A percentile compares a stretch with the other conserved stretches of the same genome.
Evolutionary conservation across 1,284 basidiomycete species (phyloP).

Genomic region (Marasmius sp.): DNA sequence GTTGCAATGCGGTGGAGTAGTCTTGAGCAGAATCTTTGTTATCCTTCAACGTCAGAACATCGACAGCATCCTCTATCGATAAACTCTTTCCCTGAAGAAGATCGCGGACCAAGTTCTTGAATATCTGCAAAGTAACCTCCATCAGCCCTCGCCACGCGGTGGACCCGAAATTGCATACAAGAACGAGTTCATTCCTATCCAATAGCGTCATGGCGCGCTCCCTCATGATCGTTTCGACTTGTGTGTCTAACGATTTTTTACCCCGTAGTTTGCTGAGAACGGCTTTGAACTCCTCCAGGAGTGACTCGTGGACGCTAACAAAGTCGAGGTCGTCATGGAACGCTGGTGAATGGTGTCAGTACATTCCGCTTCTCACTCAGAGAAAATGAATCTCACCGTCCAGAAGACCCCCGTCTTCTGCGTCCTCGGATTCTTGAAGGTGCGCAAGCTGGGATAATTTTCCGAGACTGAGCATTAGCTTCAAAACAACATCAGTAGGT

Average conservation of each 20-base stretch:
- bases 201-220: constrained; percentile 50
- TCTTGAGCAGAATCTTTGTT: constrained; percentile 55
- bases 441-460: constrained; percentile 86
- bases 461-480: constrained; percentile 78
- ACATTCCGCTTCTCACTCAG: too few relatives aligned
- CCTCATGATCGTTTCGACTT: constrained; percentile 61
- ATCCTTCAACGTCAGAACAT: constrained; percentile 73
- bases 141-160: neutral
- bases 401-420: constrained; percentile 47
- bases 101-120: constrained; percentile 64
- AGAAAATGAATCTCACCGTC: constrained; percentile 42
- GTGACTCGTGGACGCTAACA: constrained; percentile 67
- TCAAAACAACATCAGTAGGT: constrained; percentile 6
- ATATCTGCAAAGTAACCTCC: constrained; percentile 40
- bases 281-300: constrained; percentile 58
- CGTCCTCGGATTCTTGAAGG: constrained; percentile 55
- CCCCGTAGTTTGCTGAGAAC: constrained; percentile 47
- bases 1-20: constrained; percentile 63
- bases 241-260: constrained; percentile 64
- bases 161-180: constrained; percentile 34
- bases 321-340: constrained; percentile 78
- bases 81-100: constrained; percentile 69
- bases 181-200: constrained; percentile 44
- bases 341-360: constrained; percentile 31
- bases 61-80: constrained; percentile 67